Percentiles rank a stretch among this genome's conserved stretches.
These are phyloP conservation scores for Penicillium waksmanii DNA, from an alignment of 495 filamentous ascomycete genomes.

Conservation along the genomic window DNA sequence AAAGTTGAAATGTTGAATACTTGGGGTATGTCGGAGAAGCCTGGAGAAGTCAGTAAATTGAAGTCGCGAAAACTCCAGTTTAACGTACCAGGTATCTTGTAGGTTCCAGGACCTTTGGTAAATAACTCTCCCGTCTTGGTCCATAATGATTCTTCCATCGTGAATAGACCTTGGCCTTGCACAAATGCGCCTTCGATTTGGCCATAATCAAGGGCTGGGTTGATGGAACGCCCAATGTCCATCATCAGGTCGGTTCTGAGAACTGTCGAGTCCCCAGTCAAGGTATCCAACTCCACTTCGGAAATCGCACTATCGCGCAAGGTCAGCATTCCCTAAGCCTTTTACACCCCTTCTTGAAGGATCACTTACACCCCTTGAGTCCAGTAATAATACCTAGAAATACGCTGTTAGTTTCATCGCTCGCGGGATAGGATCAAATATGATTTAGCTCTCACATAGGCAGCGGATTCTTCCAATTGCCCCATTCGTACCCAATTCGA, in stretches of 20 bases:
- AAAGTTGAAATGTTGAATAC: slow-evolving; percentile 1
- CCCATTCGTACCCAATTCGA: slow-evolving; percentile 1
- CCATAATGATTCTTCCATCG: slow-evolving; percentile 5
- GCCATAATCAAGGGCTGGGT: slow-evolving; percentile 1
- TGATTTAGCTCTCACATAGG: not conserved
- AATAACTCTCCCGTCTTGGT: not conserved
- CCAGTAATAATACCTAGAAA: slow-evolving; percentile 1
- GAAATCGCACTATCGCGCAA: not conserved
- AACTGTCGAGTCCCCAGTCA: slow-evolving; percentile 3
- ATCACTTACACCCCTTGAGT: slow-evolving; percentile 2
- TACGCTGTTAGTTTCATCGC: not conserved
- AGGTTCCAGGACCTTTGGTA: slow-evolving; percentile 1
- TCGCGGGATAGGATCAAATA: not conserved
- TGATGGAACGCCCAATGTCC: slow-evolving; percentile 2
- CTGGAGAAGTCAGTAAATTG: not conserved
- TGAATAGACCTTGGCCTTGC: slow-evolving; percentile 2
- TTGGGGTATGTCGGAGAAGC: not conserved
- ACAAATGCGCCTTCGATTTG: slow-evolving; percentile 1
- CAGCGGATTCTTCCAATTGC: not conserved
- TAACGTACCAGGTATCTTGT: not conserved
- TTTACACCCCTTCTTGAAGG: not conserved
- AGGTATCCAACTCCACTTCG: slow-evolving; percentile 1
- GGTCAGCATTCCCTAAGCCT: not conserved
- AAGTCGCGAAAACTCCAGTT: too few relatives aligned
- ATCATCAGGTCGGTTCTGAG: slow-evolving; percentile 2